phyloP scores from a whole-genome alignment of 2,329 filamentous ascomycete genomes.

The Phoma sp. region DNA sequence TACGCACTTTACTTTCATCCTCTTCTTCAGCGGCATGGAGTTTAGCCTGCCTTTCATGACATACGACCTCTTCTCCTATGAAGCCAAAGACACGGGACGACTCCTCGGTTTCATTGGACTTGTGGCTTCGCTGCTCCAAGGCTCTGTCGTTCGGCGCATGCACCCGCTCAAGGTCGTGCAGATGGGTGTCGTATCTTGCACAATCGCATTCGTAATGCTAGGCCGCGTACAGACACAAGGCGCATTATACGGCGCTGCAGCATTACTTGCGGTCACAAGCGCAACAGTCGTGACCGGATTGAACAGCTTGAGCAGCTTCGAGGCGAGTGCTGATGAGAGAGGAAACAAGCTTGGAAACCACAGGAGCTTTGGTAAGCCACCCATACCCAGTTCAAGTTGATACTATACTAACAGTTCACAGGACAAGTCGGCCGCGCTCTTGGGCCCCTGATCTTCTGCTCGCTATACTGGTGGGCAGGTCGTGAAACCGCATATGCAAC shows the following conservation, averaged over 20 bases:
- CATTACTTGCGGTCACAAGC: slow-evolving; percentile 85
- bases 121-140: slow-evolving; percentile 90
- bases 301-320: slow-evolving; percentile 90
- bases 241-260: slow-evolving; percentile 81
- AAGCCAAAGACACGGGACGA: slow-evolving; percentile 79
- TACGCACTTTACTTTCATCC: slow-evolving; percentile 87
- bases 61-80: slow-evolving; percentile 88
- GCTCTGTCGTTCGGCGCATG: slow-evolving; percentile 85
- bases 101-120: slow-evolving; percentile 91
- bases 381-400: neutral
- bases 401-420: slow-evolving; percentile 45
- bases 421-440: slow-evolving; percentile 88
- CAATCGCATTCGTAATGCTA: slow-evolving; percentile 81
- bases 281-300: slow-evolving; percentile 94
- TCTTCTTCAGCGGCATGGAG: slow-evolving; percentile 98
- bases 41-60: slow-evolving; percentile 98
- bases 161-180: slow-evolving; percentile 82
- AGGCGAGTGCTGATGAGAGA: slow-evolving; percentile 79
- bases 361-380: slow-evolving; percentile 64
- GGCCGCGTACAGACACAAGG: slow-evolving; percentile 71
- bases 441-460: slow-evolving; percentile 89
- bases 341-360: slow-evolving; percentile 87
- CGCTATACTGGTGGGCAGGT: slow-evolving; percentile 98
- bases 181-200: slow-evolving; percentile 78
- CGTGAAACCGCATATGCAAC: slow-evolving; percentile 82